Evolutionary conservation across 257 asterid genomes (phyloP).

Genomic region (Catharanthus roseus): DNA sequence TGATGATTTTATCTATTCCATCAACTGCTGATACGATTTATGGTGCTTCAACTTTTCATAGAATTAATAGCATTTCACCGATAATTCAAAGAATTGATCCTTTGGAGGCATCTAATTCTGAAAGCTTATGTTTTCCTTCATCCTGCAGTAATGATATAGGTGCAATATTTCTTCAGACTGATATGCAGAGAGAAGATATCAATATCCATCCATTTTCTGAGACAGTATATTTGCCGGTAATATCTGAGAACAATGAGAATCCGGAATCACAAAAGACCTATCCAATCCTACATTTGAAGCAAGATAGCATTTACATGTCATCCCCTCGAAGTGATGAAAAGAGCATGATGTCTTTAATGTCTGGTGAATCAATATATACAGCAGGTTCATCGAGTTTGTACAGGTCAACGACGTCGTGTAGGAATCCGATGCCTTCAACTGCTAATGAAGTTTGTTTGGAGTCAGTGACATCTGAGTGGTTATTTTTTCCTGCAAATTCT

Average conservation of each 20-base stretch:
- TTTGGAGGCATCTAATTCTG: background rate
- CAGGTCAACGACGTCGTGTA: conserved; percentile 5
- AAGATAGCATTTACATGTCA: conserved; percentile 11
- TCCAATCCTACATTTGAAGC: conserved; percentile 8
- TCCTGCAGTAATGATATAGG: conserved; percentile 10
- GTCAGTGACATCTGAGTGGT: conserved; percentile 18
- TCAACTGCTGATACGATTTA: conserved; percentile 9
- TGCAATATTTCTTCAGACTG: conserved; percentile 11
- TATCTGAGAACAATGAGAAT: conserved; percentile 20
- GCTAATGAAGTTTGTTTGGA: conserved; percentile 12
- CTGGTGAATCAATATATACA: conserved; percentile 1
- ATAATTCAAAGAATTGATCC: too few species aligned
- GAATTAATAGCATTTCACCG: too few species aligned
- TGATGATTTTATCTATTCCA: conserved; percentile 1
- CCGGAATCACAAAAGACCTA: conserved; percentile 17
- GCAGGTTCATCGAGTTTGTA: conserved; percentile 8
- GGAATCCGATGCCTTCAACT: conserved; percentile 10
- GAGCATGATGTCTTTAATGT: conserved; percentile 13
- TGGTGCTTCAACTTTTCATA: conserved; percentile 13
- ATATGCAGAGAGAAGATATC: conserved; percentile 15
- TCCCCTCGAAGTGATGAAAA: conserved; percentile 9
- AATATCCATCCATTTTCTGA: conserved; percentile 14
- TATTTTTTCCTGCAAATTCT: conserved; percentile 25
- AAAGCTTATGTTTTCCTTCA: conserved; percentile 7
- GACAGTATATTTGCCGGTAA: conserved; percentile 16